A percentile compares a stretch with the other conserved stretches of the same genome.
Conservation (phyloP, 2,329 filamentous ascomycete genomes). For the Trichoderma atrobrunneum region DNA sequence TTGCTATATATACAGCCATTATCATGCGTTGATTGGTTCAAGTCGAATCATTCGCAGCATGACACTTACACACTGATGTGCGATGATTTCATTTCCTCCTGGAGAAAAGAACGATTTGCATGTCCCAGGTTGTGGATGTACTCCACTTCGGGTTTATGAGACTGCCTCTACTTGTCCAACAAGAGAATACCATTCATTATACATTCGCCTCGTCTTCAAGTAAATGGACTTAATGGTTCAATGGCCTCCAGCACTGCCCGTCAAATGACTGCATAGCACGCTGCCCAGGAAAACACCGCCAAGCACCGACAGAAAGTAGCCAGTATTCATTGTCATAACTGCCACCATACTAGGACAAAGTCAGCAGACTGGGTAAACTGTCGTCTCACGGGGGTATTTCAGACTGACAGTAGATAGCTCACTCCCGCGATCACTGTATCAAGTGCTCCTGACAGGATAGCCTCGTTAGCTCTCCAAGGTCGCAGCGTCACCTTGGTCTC, state of each 20-base stretch:
- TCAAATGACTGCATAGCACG: not conserved
- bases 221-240: not conserved
- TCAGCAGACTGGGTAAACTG: not conserved
- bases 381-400: not conserved
- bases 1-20: not conserved
- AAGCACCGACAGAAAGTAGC: not conserved
- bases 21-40: not conserved
- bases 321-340: not conserved
- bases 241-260: not conserved
- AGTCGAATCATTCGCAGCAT: not conserved
- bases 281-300: not conserved
- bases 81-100: not conserved
- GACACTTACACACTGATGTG: not conserved
- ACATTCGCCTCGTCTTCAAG: not conserved
- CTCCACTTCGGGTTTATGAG: not conserved
- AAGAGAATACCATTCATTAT: not conserved
- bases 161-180: not conserved
- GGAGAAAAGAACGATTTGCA: not conserved
- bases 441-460: not conserved
- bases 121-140: not conserved
- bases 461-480: not conserved
- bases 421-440: not conserved
- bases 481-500: not conserved
- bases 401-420: not conserved
- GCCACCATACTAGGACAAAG: not conserved